Conservation (phyloP, 1,284 basidiomycete genomes). For the Lignosus rhinocerotis region DNA sequence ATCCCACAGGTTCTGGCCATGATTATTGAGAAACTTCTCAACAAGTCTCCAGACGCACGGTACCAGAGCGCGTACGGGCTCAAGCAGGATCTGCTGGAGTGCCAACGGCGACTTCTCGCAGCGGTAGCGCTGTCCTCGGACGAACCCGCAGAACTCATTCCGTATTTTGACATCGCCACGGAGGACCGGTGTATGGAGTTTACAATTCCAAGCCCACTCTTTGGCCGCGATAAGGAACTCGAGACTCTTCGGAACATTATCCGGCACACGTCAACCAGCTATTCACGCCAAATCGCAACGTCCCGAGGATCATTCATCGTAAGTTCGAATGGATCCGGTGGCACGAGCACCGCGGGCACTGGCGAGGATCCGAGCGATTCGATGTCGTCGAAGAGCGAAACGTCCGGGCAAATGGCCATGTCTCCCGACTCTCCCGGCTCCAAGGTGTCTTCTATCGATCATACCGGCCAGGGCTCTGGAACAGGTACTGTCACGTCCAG, state of each 20-base stretch:
- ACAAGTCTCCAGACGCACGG: constrained; percentile 62
- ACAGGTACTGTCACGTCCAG: constrained; percentile 31
- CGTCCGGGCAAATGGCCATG: constrained; percentile 27
- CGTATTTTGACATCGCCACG: constrained; percentile 60
- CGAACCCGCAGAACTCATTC: constrained; percentile 65
- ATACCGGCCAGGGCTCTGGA: constrained; percentile 15
- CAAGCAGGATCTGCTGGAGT: constrained; percentile 64
- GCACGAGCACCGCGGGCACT: constrained; percentile 30
- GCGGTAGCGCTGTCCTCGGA: constrained; percentile 58
- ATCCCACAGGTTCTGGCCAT: constrained; percentile 68
- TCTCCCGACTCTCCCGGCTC: constrained; percentile 24
- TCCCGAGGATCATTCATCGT: constrained; percentile 42
- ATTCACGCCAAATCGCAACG: constrained; percentile 53
- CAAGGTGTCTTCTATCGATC: constrained; percentile 22
- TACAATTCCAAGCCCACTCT: constrained; percentile 64
- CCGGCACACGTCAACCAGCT: constrained; percentile 60
- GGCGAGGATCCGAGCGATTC: constrained; percentile 47
- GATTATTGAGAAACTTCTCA: constrained; percentile 69
- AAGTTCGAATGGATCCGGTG: constrained; percentile 39
- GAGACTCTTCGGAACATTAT: constrained; percentile 67
- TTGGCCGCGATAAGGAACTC: constrained; percentile 69
- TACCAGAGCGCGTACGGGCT: constrained; percentile 73
- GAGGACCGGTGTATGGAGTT: constrained; percentile 70
- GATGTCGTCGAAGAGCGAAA: constrained; percentile 45
- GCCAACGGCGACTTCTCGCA: constrained; percentile 59